Evolutionary conservation across 192 early-diverging fungal species (phyloP).

Genomic region (Pecoramyces ruminantium): DNA sequence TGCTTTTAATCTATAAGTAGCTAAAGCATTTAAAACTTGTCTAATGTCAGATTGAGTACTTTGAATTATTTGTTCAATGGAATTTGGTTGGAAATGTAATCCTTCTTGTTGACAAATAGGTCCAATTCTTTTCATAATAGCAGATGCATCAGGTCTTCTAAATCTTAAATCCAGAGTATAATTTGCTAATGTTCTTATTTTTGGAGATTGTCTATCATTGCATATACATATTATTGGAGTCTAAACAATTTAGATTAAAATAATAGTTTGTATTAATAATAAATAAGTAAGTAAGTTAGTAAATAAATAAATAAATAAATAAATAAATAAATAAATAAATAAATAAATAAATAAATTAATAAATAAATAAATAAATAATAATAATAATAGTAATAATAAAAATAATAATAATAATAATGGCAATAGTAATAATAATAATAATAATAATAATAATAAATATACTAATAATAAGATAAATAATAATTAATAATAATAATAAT

Average conservation of each 20-base stretch:
- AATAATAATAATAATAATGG: background rate
- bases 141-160: constrained; percentile 20
- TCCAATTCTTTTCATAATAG: constrained; percentile 5
- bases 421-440: background rate
- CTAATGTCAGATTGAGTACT: constrained; percentile 81
- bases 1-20: constrained; percentile 62
- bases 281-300: background rate
- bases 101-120: constrained; percentile 35
- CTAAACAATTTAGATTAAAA: constrained; percentile 10
- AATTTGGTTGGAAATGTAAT: constrained; percentile 55
- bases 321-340: no score
- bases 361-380: no score
- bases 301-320: background rate
- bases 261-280: background rate
- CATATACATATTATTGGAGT: constrained; percentile 98
- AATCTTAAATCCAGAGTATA: constrained; percentile 73
- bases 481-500: no score
- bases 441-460: background rate
- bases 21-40: constrained; percentile 86
- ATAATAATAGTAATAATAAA: background rate
- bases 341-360: no score
- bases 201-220: constrained; percentile 77
- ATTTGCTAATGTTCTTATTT: constrained; percentile 66
- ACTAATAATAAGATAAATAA: no score
- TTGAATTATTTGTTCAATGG: constrained; percentile 60